Evolutionary conservation across 805 yeast genomes (phyloP).

Genomic region (Suhomyces canberraensis): DNA sequence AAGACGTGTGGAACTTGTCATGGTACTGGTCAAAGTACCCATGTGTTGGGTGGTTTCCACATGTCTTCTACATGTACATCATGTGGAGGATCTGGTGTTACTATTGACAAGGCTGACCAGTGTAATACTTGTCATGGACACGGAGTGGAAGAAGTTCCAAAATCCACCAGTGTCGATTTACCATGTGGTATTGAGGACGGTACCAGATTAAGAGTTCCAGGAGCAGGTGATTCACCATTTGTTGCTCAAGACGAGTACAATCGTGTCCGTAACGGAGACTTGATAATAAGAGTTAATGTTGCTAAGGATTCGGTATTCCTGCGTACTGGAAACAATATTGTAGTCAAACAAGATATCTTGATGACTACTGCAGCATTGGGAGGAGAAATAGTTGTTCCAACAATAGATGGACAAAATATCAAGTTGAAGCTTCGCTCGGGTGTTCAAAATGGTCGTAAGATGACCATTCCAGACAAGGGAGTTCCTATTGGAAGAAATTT

Average conservation of each 20-base stretch:
- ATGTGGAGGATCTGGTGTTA: constrained; percentile 89
- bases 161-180: constrained; percentile 74
- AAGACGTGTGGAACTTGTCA: constrained; percentile 83
- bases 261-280: constrained; percentile 76
- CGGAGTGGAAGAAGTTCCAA: constrained; percentile 69
- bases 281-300: constrained; percentile 78
- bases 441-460: constrained; percentile 69
- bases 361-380: constrained; percentile 97
- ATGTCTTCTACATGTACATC: constrained; percentile 89
- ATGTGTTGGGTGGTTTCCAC: constrained; percentile 89
- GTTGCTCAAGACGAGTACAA: constrained; percentile 71
- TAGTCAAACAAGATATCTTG: constrained; percentile 65
- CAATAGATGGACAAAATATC: constrained; percentile 74
- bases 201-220: constrained; percentile 74
- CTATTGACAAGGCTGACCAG: constrained; percentile 60
- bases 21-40: constrained; percentile 90
- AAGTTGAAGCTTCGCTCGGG: constrained; percentile 82
- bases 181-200: constrained; percentile 92
- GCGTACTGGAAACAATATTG: constrained; percentile 63
- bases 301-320: constrained; percentile 68
- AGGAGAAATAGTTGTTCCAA: constrained; percentile 87
- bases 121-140: constrained; percentile 85
- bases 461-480: constrained; percentile 83
- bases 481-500: constrained; percentile 62
- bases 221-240: constrained; percentile 86